Conservation (phyloP, 805 yeast species). For the Saturnispora sekii region DNA sequence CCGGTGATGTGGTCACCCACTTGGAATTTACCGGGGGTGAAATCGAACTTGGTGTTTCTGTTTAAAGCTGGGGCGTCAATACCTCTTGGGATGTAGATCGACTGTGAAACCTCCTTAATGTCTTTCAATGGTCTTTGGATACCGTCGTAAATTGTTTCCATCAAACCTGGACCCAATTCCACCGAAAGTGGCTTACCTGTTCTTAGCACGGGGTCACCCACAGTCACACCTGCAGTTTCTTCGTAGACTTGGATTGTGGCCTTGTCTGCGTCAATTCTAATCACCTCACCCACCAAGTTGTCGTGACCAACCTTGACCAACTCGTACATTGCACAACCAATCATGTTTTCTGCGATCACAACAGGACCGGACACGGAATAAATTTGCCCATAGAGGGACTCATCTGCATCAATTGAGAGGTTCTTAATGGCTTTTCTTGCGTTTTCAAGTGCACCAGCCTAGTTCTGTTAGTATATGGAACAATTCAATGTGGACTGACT, state of each 20-base stretch:
- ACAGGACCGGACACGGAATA: slow-evolving; percentile 98
- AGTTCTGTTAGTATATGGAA: slow-evolving; percentile 22
- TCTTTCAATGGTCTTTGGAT: slow-evolving; percentile 97
- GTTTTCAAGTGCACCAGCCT: slow-evolving; percentile 96
- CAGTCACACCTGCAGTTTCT: slow-evolving; percentile 98
- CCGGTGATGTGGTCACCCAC: slow-evolving; percentile 98
- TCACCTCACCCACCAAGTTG: slow-evolving; percentile 94
- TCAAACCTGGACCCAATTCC: slow-evolving; percentile 97
- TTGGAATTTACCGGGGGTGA: slow-evolving; percentile 65
- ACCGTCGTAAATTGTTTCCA: slow-evolving; percentile 99
- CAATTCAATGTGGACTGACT: too few relatives aligned
- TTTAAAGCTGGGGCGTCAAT: slow-evolving; percentile 92
- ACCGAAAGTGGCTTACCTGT: slow-evolving; percentile 99
- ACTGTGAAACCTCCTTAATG: slow-evolving; percentile 76
- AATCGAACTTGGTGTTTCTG: slow-evolving; percentile 75
- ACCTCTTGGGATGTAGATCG: slow-evolving; percentile 98
- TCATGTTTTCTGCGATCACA: slow-evolving; percentile 95
- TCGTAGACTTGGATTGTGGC: slow-evolving; percentile 98
- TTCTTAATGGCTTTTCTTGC: slow-evolving; percentile 91
- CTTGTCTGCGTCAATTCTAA: slow-evolving; percentile 91
- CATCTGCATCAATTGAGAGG: slow-evolving; percentile 66
- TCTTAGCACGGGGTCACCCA: slow-evolving; percentile 97
- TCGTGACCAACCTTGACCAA: slow-evolving; percentile 97
- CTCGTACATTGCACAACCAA: slow-evolving; percentile 99
- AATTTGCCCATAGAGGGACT: slow-evolving; percentile 77